Percentiles rank a stretch among this genome's conserved stretches.
These are phyloP conservation scores for Aspergillus sp. DNA, from an alignment of 2,329 filamentous ascomycete species.

Conservation along the genomic window DNA sequence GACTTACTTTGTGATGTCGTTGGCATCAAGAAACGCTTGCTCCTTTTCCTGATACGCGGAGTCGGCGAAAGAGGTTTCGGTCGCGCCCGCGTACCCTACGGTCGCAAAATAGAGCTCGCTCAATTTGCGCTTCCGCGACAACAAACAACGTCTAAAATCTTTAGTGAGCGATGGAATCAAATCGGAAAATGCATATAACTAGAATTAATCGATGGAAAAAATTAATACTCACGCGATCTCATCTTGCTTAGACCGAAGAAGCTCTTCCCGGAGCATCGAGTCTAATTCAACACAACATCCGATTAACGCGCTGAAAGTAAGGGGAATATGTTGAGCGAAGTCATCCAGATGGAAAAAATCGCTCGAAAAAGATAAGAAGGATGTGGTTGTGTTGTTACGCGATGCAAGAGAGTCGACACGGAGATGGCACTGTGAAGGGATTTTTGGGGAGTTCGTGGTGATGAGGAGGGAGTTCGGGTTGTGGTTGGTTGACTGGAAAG, in stretches of 20 bases:
- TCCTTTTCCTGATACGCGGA: constrained; percentile 51
- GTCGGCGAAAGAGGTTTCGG: constrained; percentile 58
- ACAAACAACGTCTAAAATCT: constrained; percentile 57
- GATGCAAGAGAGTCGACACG: constrained; percentile 33
- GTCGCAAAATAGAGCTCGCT: constrained; percentile 84
- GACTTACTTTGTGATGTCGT: constrained; percentile 58
- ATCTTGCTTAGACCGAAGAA: constrained; percentile 51
- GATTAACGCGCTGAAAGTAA: constrained; percentile 49
- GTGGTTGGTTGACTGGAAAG: constrained; percentile 23
- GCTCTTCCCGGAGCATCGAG: constrained; percentile 52
- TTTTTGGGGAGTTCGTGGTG: constrained; percentile 31
- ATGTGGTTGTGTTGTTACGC: constrained; percentile 39
- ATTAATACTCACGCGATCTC: constrained; percentile 51
- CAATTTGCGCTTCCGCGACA: constrained; percentile 86
- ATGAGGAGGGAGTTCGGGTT: constrained; percentile 18
- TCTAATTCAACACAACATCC: constrained; percentile 50
- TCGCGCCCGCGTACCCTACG: constrained; percentile 52
- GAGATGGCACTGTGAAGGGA: constrained; percentile 31
- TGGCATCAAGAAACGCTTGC: constrained; percentile 56
- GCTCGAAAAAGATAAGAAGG: constrained; percentile 46
- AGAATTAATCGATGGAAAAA: constrained; percentile 28
- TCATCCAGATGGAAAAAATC: constrained; percentile 47
- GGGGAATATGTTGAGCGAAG: constrained; percentile 36
- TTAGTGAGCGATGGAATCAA: constrained; percentile 36
- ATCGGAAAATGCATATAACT: constrained; percentile 16